Percentiles rank a stretch among this genome's conserved stretches.
These are phyloP conservation scores for Astrocystis sublimbata DNA, from an alignment of 495 filamentous ascomycete species.

Conservation along the genomic window DNA sequence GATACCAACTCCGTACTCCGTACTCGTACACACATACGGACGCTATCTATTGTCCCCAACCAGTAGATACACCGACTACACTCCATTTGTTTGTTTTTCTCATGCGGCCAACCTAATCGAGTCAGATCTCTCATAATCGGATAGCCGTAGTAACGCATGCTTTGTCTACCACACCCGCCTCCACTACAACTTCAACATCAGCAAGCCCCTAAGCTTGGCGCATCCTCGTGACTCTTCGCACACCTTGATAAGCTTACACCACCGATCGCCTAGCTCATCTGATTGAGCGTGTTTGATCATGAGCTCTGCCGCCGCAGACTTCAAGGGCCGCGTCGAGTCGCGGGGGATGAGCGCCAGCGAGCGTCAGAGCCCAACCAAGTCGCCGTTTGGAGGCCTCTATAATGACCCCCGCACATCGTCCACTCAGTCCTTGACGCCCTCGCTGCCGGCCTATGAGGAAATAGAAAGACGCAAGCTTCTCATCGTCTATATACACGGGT, in stretches of 20 bases:
- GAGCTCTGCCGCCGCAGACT: constrained; percentile 9
- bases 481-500: constrained; percentile 87
- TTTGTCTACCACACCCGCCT: not conserved
- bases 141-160: not conserved
- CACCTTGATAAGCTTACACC: not conserved
- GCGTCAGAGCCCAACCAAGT: not conserved
- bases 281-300: not conserved
- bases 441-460: constrained; percentile 39
- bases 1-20: too few relatives aligned
- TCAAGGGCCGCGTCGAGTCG: not conserved
- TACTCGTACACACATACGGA: not conserved
- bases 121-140: not conserved
- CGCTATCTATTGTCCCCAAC: too few relatives aligned
- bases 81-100: not conserved
- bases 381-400: constrained; percentile 14
- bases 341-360: not conserved
- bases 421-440: constrained; percentile 61
- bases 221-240: not conserved
- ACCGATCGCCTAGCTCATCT: not conserved
- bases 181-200: not conserved
- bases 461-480: constrained; percentile 63
- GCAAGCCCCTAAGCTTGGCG: not conserved
- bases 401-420: constrained; percentile 64
- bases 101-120: not conserved
- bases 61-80: not conserved